Conservation (phyloP, 176 grass and related monocot species). For the Bolboschoenus planiculmis region DNA sequence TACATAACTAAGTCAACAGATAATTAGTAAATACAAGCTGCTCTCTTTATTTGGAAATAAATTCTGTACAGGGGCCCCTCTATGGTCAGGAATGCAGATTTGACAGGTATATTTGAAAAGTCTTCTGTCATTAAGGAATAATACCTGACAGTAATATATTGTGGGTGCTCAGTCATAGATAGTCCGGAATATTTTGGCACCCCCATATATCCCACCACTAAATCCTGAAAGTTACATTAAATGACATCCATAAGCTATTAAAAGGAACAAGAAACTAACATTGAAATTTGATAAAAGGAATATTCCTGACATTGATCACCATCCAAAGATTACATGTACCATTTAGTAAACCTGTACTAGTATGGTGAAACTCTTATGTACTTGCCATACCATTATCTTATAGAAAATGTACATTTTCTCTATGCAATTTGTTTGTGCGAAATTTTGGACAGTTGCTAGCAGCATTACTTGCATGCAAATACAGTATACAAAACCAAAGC, state of each 20-base stretch:
- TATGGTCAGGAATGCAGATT: neutral
- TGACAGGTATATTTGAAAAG: neutral
- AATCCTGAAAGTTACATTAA: conserved; percentile 52
- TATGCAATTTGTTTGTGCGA: neutral
- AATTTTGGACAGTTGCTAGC: neutral
- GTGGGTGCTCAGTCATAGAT: conserved; percentile 88
- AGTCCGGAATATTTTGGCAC: conserved; percentile 85
- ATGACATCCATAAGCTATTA: neutral
- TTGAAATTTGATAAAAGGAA: neutral
- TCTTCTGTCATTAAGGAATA: neutral
- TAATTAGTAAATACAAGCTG: neutral
- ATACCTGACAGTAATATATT: conserved; percentile 96
- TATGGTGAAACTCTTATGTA: neutral
- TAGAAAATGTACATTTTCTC: neutral
- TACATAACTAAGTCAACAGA: neutral
- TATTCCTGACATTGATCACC: neutral
- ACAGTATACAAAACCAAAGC: neutral
- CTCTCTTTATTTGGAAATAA: neutral
- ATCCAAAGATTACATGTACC: neutral
- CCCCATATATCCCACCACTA: conserved; percentile 95
- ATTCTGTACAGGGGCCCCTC: neutral
- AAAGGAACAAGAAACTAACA: neutral
- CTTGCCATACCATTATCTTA: neutral
- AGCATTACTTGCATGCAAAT: neutral
- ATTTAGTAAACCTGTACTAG: neutral